phyloP scores from a whole-genome alignment of 768 basidiomycete genomes.

The Serpula lacrymans region DNA sequence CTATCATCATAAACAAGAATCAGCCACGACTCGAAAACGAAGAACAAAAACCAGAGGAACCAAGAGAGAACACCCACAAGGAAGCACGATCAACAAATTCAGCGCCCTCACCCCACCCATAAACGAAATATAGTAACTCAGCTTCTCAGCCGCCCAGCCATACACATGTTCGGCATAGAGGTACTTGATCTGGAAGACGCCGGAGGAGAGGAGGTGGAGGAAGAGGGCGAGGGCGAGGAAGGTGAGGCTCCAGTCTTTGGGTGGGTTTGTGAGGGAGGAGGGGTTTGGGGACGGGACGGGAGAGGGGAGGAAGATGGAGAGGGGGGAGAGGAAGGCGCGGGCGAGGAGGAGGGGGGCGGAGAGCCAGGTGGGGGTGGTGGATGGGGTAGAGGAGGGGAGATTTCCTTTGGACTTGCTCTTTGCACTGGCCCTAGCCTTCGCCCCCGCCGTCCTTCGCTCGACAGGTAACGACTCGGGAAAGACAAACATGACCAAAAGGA shows the following conservation, averaged over 20 bases:
- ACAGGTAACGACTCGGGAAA: conserved; percentile 53
- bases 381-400: too few species aligned
- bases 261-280: conserved; percentile 51
- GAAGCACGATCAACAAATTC: conserved; percentile 64
- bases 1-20: conserved; percentile 36
- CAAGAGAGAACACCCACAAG: conserved; percentile 42
- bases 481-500: conserved; percentile 60
- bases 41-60: neutral
- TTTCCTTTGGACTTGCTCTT: too few species aligned
- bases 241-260: conserved; percentile 72
- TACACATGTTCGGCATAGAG: conserved; percentile 75
- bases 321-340: conserved; percentile 54
- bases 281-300: conserved; percentile 60
- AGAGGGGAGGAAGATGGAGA: conserved; percentile 67
- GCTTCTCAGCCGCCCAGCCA: conserved; percentile 61
- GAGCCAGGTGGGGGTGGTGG: too few species aligned
- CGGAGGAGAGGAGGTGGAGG: conserved; percentile 62
- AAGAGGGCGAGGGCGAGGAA: conserved; percentile 64
- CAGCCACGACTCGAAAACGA: conserved; percentile 23
- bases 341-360: conserved; percentile 25
- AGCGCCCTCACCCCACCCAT: conserved; percentile 63
- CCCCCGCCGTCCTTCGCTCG: conserved; percentile 20
- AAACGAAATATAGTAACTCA: conserved; percentile 74
- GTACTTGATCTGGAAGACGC: conserved; percentile 73
- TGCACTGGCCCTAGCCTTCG: conserved; percentile 28